Evolutionary conservation across 2,329 filamentous ascomycete genomes (phyloP), one percentile per base, ranked within the genome.

Genomic region (Cytospora schulzeri): DNA sequence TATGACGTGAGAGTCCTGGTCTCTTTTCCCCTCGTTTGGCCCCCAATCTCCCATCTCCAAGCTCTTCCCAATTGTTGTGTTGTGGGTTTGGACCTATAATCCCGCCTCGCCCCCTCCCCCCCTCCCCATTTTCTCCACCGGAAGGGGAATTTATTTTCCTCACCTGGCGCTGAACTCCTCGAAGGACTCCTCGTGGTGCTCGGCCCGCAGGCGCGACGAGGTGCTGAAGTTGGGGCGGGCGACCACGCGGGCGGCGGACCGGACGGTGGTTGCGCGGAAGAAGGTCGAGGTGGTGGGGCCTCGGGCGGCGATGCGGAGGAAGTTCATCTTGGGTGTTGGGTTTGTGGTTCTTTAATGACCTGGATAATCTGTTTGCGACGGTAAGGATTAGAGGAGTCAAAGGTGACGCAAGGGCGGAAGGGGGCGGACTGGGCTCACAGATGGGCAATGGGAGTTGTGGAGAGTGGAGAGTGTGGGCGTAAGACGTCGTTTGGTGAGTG

Each of bases 101-200:
- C n/a, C 45, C n/a, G 7, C 22, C 14, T 6, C 22, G n/a, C 6
- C 11, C 4, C 45, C 11, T 15, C n/a, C 8, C 28, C n/a, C n/a
- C n/a, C n/a, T n/a, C n/a, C n/a, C n/a, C n/a, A n/a, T n/a, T n/a
- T 3, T 35, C 33, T 35, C 33, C 33, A 15, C 51, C 38, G 58
- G 24, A n/a, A n/a, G n/a, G n/a, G n/a, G 17, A 8, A 57, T n/a
- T 2, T 19, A 19, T 29, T 6, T 73, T 74, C 74, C 85, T 81
- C 91, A 99, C 95, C 95, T 93, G 74, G 93, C 91, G 81, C 91
- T 93, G 82, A 99, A 99, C 84, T 98, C 93, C 85, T 99, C 95
- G 74, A 97, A 99, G 75, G 91, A 96, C 88, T 99, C 95, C 81
- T 99, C 95, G 76, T 89, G 87, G 80, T 96, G 91, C 76, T 85